Base-by-base conservation (phyloP, 169 alveolate genomes). In the Plasmodium berghei region DNA sequence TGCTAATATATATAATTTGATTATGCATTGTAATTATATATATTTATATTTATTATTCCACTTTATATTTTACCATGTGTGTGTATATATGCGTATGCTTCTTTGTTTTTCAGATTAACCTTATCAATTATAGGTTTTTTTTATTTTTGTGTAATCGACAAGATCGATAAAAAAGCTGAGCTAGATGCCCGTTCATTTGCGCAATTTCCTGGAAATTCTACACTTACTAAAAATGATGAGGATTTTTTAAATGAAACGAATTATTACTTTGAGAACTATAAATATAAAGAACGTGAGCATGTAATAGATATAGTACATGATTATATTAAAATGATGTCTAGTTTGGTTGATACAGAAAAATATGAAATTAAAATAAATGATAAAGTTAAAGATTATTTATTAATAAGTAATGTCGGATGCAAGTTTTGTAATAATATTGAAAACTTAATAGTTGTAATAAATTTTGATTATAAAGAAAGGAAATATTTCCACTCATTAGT, bases 391-490 rank as follows among this genome's bases (percentile, higher is more conserved):
- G 73, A 72, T 16, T 12, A 69, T 45, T 54, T 86, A 71, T 52
- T 86, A 26, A 9, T 86, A 40, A 61, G 71, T 72, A 86, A 62
- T 28, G 87, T 71, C 3, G 70, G 69, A 5, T 86, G 91, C 54
- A 86, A 71, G 28, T 86, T 58, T 45, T 86, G 91, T 52, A 86
- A 86, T 63, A 86, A 56, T 64, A 26, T 86, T 48, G 91, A 86
- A 71, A 86, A 34, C 20, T 70, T 86, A 86, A 59, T 86, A 34
- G 59, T 86, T 12, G 91, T 86, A 42, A 59, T 86, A 71, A 86
- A 86, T 58, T 86, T 86, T 72, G 87, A 71, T 58, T 86, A 48
- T 55, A 86, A 86, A 40, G 91, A 86, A 86, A 86, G 91, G 56
- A 69, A 71, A 71, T 70, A 46, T 86, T 86, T 86, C 16, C 91